These are phyloP conservation scores for Juncus inflexus DNA, from an alignment of 176 grass and related monocot species.

Conservation along the genomic window DNA sequence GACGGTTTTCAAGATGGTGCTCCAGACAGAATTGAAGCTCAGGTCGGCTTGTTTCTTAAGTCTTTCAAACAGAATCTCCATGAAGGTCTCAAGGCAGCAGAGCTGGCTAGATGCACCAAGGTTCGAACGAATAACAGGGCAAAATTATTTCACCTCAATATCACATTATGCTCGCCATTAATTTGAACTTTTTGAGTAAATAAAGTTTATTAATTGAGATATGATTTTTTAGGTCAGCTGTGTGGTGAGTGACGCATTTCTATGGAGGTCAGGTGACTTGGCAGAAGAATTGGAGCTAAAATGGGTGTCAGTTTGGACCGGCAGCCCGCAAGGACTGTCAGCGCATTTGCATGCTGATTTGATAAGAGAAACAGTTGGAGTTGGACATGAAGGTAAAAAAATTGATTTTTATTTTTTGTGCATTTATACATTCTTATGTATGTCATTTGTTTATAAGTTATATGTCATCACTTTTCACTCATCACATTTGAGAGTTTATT, in stretches of 20 bases:
- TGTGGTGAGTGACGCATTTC: constrained; percentile 31
- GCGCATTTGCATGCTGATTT: constrained; percentile 22
- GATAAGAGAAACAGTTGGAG: constrained; percentile 21
- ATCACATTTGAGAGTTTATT: background rate
- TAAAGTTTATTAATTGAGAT: too few species aligned
- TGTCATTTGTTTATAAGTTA: too few species aligned
- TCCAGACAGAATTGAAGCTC: background rate
- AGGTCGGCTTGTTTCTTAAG: constrained; percentile 28
- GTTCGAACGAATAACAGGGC: too few species aligned
- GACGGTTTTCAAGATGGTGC: background rate
- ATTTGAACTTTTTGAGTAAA: too few species aligned
- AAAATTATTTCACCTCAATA: too few species aligned
- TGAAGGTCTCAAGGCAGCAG: constrained; percentile 17
- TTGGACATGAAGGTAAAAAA: constrained; percentile 16
- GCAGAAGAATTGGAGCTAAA: background rate
- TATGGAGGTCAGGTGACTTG: constrained; percentile 17
- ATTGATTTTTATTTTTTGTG: background rate
- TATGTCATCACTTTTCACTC: too few species aligned
- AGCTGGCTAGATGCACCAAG: background rate
- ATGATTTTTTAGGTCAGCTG: constrained; percentile 4
- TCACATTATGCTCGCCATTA: too few species aligned
- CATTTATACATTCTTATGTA: background rate
- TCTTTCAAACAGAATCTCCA: constrained; percentile 1
- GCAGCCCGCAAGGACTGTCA: constrained; percentile 3
- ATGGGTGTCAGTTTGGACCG: constrained; percentile 28